A percentile compares a stretch with the other conserved stretches of the same genome.
phyloP scores from a whole-genome alignment of 768 basidiomycete species.

The Mycena chlorophos region DNA sequence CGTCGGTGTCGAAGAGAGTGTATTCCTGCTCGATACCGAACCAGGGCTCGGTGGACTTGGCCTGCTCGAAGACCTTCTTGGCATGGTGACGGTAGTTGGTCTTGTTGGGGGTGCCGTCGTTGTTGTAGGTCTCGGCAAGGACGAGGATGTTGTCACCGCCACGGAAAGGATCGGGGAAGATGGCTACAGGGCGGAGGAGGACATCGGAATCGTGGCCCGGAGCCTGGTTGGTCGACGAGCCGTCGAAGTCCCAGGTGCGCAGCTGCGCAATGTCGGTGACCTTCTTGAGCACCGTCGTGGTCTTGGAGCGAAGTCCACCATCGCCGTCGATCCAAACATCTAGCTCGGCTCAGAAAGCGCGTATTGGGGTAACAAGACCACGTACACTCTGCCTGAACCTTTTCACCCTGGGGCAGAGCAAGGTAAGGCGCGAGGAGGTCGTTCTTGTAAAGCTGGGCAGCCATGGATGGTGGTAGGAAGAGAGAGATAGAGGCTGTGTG shows the following conservation, averaged over 20 bases:
- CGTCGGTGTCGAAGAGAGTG: conserved; percentile 94
- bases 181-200: conserved; percentile 94
- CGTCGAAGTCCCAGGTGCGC: conserved; percentile 99
- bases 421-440: conserved; percentile 91
- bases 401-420: conserved; percentile 84
- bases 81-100: conserved; percentile 95
- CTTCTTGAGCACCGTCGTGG: conserved; percentile 85
- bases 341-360: conserved; percentile 33
- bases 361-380: conserved; percentile 13
- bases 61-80: conserved; percentile 93
- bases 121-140: conserved; percentile 97
- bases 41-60: conserved; percentile 82
- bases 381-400: conserved; percentile 92
- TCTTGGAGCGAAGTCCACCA: conserved; percentile 93
- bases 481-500: conserved; percentile 23
- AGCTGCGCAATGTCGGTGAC: conserved; percentile 87
- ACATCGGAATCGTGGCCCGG: conserved; percentile 95
- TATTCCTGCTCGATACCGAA: conserved; percentile 99
- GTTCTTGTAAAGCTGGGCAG: conserved; percentile 60
- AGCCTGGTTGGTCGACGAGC: conserved; percentile 96
- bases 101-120: conserved; percentile 95
- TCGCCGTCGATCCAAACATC: conserved; percentile 99
- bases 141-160: conserved; percentile 97
- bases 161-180: conserved; percentile 99
- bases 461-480: conserved; percentile 28